Base-by-base conservation (phyloP, 345 rosid genomes). In the Sisymbrium altissimum region DNA sequence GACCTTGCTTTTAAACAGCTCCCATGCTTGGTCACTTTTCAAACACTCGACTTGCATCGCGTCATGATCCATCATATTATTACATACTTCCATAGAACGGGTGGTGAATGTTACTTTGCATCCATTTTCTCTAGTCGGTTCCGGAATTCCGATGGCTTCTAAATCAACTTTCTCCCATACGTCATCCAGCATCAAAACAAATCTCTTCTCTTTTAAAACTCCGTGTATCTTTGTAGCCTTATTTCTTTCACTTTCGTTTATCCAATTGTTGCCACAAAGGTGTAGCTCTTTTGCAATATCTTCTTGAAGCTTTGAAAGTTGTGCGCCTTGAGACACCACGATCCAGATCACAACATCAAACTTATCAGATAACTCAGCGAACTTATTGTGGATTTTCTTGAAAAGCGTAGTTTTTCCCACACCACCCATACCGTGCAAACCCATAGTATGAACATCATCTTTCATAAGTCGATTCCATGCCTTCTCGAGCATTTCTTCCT, bases 391-490 rank as follows among this genome's bases (percentile, higher is more conserved):
- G 56, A 80, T 71, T 14, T 60, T 43, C 1, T 21, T 75, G 43
- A 79, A 72, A 30, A 79, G 73, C 13, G 79, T 79, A 7, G 79
- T 79, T 58, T 79, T 79, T 5, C 81, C 81, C 17, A 73, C 68
- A n/a, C 78, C 73, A 1, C 75, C 78, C 70, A 60, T 53, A 10
- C 79, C 64, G 59, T 50, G 46, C 9, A 75, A 12, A 10, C 83
- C 83, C 9, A 80, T n/a, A 18, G 62, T 36, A 13, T 50, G 17
- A 0, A 61, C 63, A 15, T 8, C 15, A 19, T 45, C 50, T 29
- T 71, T 30, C 15, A 3, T 38, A 0, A 67, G 25, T n/a, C 50
- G 40, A 4, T 23, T 36, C 80, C 72, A 80, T 2, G 41, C 78
- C 45, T 6, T 27, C 14, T 66, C 18, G 4, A 66, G 14, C 35